Base-by-base conservation (phyloP, 345 rosid genomes). In the Eucalyptus marginata region DNA sequence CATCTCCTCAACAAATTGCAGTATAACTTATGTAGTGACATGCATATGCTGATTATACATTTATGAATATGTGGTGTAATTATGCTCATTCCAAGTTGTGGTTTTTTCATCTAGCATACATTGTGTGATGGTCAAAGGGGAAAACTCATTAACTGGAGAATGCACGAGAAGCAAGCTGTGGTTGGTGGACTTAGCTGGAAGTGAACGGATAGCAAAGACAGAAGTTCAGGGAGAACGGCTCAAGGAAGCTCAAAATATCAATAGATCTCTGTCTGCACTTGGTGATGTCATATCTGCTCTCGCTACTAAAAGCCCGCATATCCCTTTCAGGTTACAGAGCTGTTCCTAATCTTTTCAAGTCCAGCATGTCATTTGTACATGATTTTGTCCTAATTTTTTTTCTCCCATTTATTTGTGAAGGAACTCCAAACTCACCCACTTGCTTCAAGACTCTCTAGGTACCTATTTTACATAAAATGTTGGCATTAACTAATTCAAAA, bases 161-260 rank as follows among this genome's bases (percentile, higher is more conserved):
- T 93, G 96, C 92, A 95, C 97, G 79, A 97, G 93, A 92, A 98
- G 99, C 96, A 98, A 96, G 92, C 92, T 98, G 47, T 98, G 99
- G 99, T 84, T 98, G 91, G 99, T 98, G 83, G 99, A 98, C 90
- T 93, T 98, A 89, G 99, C 99, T n/a, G 99, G 99, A 91, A 98
- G 99, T 81, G 99, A 98, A 90, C 94, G 99, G 90, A 94, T 98
- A 88, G 95, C 99, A 62, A 95, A 97, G 94, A 96, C 98, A 51
- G 99, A 98, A 90, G 98, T 95, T 46, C 98, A 94, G 89, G 99
- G 98, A 81, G 99, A 95, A 90, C 93, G 99, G 87, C 95, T 98
- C n/a, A 97, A 94, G 94, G 99, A 98, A 93, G 95, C 99, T 51
- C 99, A 97, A 93, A 96, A 93, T 92, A 98, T 97, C 89, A 97